These are phyloP conservation scores for Salix purpurea DNA, from an alignment of 345 rosid genomes.

Conservation along the genomic window DNA sequence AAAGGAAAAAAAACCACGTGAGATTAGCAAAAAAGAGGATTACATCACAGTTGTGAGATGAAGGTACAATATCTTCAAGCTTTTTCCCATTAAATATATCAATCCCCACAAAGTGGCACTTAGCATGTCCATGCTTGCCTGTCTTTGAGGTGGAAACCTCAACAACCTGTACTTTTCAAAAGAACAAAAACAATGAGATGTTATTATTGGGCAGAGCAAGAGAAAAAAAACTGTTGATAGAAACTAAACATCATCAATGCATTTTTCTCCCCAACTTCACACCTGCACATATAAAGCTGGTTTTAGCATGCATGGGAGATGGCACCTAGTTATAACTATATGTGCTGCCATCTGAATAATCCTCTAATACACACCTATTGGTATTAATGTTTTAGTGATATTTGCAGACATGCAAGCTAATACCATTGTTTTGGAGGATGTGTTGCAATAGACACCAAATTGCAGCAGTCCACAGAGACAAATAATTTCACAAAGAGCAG, in stretches of 20 bases:
- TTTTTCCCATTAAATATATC: constrained; percentile 70
- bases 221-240: background rate
- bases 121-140: constrained; percentile 76
- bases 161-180: constrained; percentile 45
- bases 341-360: background rate
- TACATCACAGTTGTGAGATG: constrained; percentile 82
- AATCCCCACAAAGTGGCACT: constrained; percentile 73
- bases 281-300: background rate
- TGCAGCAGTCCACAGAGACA: background rate
- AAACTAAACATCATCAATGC: background rate
- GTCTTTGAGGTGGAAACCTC: constrained; percentile 81
- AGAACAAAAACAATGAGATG: too few relatives aligned
- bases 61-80: constrained; percentile 72
- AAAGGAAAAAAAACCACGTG: background rate
- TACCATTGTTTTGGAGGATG: background rate
- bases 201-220: background rate
- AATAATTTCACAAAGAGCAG: background rate
- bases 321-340: background rate
- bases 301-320: background rate
- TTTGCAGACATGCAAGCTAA: background rate
- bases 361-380: background rate
- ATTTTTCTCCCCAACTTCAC: background rate
- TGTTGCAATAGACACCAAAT: background rate
- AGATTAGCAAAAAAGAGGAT: background rate
- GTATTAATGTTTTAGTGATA: background rate